phyloP scores from a whole-genome alignment of 1,139 yeast genomes.

The Pichia sp. region DNA sequence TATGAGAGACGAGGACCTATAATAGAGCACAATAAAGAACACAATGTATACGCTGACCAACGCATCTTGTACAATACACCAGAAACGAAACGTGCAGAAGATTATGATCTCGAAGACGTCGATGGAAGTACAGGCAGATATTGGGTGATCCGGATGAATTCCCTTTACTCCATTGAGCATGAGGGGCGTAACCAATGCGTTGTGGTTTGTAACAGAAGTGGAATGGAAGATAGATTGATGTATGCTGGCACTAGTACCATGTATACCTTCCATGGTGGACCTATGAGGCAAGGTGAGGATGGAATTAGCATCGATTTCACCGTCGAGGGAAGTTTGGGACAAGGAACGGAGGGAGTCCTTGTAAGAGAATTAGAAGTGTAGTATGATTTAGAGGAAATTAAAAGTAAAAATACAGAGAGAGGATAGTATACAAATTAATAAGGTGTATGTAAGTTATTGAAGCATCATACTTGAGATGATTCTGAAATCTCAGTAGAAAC shows the following conservation, averaged over 20 bases:
- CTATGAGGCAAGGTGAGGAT: slow-evolving; percentile 5
- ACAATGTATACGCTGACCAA: slow-evolving; percentile 4
- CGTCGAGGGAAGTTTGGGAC: slow-evolving; percentile 48
- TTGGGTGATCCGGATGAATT: slow-evolving; percentile 64
- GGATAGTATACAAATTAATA: no score
- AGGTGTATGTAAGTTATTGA: no score
- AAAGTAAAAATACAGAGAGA: not conserved
- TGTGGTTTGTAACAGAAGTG: slow-evolving; percentile 63
- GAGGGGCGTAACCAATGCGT: slow-evolving; percentile 25
- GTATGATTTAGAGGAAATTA: not conserved
- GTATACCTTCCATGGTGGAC: slow-evolving; percentile 37
- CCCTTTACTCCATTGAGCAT: slow-evolving; percentile 26
- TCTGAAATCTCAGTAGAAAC: no score
- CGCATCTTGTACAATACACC: slow-evolving; percentile 5
- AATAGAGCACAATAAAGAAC: slow-evolving; percentile 12
- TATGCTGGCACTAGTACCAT: slow-evolving; percentile 71
- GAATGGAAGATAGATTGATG: slow-evolving; percentile 60
- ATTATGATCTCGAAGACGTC: slow-evolving; percentile 15
- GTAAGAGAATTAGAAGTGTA: slow-evolving; percentile 45
- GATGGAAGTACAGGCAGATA: slow-evolving; percentile 30
- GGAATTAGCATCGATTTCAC: slow-evolving; percentile 27
- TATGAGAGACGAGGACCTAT: slow-evolving; percentile 10
- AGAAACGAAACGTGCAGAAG: slow-evolving; percentile 6
- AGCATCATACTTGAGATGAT: no score
- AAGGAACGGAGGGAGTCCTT: slow-evolving; percentile 56